Evolutionary conservation across 1,284 basidiomycete species (phyloP), one percentile per base, ranked within the genome.

Genomic region (Phylloboletellus chloephorus): DNA sequence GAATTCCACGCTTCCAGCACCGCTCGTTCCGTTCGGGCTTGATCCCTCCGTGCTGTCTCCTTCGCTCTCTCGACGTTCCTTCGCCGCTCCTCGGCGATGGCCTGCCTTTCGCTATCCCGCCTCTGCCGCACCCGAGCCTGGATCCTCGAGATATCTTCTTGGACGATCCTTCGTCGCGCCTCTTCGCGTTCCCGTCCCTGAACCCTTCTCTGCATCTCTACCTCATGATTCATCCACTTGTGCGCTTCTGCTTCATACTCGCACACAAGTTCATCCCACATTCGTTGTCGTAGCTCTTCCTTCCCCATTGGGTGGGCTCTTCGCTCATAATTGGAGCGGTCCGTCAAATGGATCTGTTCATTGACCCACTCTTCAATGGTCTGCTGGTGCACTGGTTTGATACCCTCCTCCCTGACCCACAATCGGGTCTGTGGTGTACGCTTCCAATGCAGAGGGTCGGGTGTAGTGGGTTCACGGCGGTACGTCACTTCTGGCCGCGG

Each of bases 311-410:
- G 53, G 23, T 43, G 53, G 37, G 33, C 41, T 26, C 48, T 26
- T 19, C 53, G 51, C 29, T 49, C 54, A 19, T 53, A 50, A 52
- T 60, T 55, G 50, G 58, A 51, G 47, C 57, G 39, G 43, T 61
- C 55, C 4, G 50, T 39, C 35, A 64, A 48, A 41, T 69, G 63
- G 38, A 67, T 55, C 57, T 76, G 78, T 49, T 77, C 69, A 33
- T 69, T 58, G 36, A 81, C 73, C 79, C 82, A 82, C 41, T 71
- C 67, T 41, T 79, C 74, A 21, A 76, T 78, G 48, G 69, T 74
- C 52, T 68, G 65, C 50, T 65, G 69, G 50, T 67, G 65, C 45
- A 65, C 64, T 43, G 69, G 64, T 31, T 65, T 66, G 39, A 63
- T 62, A 31, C 57, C 57, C 48, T 76, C 72, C 54, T 80, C 73